phyloP scores from a whole-genome alignment of 805 yeast genomes.

The Metschnikowia matae region DNA sequence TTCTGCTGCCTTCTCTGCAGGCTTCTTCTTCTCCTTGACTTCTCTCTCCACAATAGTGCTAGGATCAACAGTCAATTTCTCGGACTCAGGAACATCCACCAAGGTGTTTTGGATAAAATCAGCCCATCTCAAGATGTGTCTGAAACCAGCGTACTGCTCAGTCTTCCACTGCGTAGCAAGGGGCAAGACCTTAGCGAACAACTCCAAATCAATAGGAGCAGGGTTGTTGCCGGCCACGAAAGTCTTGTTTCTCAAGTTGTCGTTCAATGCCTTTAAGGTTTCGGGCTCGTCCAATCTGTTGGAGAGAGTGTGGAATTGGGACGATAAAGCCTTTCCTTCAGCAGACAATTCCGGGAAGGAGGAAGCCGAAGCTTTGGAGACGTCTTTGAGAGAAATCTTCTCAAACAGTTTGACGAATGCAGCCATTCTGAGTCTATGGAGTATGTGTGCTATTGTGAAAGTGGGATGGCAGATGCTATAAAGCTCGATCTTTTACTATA shows the following conservation, averaged over 20 bases:
- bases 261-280: conserved; percentile 51
- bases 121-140: conserved; percentile 92
- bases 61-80: conserved; percentile 53
- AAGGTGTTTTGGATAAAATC: conserved; percentile 76
- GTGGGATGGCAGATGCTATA: background rate
- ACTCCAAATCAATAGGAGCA: conserved; percentile 64
- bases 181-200: conserved; percentile 65
- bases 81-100: conserved; percentile 50
- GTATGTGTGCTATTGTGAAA: conserved; percentile 4
- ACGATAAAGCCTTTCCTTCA: conserved; percentile 63
- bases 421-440: conserved; percentile 24
- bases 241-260: conserved; percentile 62
- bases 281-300: conserved; percentile 49
- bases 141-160: conserved; percentile 55
- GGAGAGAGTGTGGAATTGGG: conserved; percentile 80
- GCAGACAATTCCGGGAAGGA: conserved; percentile 28
- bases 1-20: conserved; percentile 26
- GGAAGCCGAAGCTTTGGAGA: conserved; percentile 16
- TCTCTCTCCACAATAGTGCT: conserved; percentile 71
- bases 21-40: conserved; percentile 57
- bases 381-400: conserved; percentile 29
- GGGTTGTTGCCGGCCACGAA: conserved; percentile 67
- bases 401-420: conserved; percentile 26
- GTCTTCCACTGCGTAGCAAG: conserved; percentile 53
- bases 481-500: background rate